A percentile compares a stretch with the other conserved stretches of the same genome.
phyloP scores from a whole-genome alignment of 768 basidiomycete genomes.

The Pulveroboletus ravenelii region DNA sequence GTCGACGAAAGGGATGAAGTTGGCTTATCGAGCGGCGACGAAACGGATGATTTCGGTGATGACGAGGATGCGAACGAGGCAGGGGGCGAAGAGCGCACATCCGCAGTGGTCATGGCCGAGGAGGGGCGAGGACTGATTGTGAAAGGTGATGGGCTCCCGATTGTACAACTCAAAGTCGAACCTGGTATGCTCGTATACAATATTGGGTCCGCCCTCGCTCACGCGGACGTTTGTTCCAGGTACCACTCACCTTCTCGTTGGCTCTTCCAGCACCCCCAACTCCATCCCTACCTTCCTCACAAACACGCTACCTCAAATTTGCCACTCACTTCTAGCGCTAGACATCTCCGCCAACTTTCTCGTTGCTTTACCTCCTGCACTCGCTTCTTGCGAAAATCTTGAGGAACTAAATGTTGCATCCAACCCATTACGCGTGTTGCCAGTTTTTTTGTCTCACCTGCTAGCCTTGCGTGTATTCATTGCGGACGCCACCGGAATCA shows the following conservation, averaged over 20 bases:
- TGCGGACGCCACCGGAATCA: conserved; percentile 85
- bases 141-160: conserved; percentile 57
- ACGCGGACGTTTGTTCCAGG: conserved; percentile 41
- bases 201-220: background rate
- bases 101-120: conserved; percentile 74
- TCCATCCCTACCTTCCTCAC: conserved; percentile 74
- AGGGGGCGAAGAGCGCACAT: conserved; percentile 65
- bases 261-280: conserved; percentile 74
- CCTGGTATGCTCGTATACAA: conserved; percentile 50
- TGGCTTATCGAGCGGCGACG: conserved; percentile 50
- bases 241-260: conserved; percentile 89
- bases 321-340: conserved; percentile 77
- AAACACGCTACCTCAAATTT: conserved; percentile 64
- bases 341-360: conserved; percentile 91
- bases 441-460: conserved; percentile 77
- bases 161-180: conserved; percentile 59
- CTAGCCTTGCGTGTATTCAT: conserved; percentile 80
- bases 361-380: conserved; percentile 73
- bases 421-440: conserved; percentile 90
- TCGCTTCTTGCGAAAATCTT: conserved; percentile 74
- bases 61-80: conserved; percentile 47
- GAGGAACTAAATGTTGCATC: conserved; percentile 93
- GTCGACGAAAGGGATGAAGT: conserved; percentile 70
- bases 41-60: conserved; percentile 48
- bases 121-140: conserved; percentile 84